phyloP scores from a whole-genome alignment of 2,329 filamentous ascomycete species.

The Aureobasidium vineae region DNA sequence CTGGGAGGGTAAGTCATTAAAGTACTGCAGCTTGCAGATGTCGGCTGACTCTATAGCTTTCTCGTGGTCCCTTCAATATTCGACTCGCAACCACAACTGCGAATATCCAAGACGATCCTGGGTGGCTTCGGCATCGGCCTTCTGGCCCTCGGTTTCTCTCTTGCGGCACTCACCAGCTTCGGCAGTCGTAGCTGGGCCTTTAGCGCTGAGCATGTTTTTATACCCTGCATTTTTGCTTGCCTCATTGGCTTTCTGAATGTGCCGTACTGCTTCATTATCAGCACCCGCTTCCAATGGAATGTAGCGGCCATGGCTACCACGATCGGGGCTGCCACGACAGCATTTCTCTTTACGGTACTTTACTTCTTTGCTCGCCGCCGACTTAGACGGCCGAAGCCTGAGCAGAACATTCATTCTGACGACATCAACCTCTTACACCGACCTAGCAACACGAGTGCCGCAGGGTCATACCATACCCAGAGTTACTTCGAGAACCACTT shows the following conservation, averaged over 20 bases:
- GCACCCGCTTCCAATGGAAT: slow-evolving; percentile 44
- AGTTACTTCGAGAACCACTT: slow-evolving; percentile 48
- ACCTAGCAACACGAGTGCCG: slow-evolving; percentile 26
- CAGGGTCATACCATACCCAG: slow-evolving; percentile 37
- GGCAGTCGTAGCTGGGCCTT: slow-evolving; percentile 46
- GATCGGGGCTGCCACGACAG: slow-evolving; percentile 43
- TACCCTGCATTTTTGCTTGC: slow-evolving; percentile 47
- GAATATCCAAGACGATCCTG: slow-evolving; percentile 43
- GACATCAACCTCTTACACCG: slow-evolving; percentile 25
- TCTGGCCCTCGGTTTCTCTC: slow-evolving; percentile 49
- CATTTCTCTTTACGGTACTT: slow-evolving; percentile 45
- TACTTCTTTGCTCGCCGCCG: slow-evolving; percentile 45
- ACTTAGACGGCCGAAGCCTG: slow-evolving; percentile 15
- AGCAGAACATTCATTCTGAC: slow-evolving; percentile 35
- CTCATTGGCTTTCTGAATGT: slow-evolving; percentile 50
- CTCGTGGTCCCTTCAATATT: slow-evolving; percentile 52
- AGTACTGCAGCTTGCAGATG: not conserved
- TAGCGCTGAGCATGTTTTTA: slow-evolving; percentile 50
- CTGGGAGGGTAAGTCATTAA: slow-evolving; percentile 45
- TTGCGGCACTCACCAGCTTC: slow-evolving; percentile 50
- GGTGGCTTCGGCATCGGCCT: slow-evolving; percentile 50
- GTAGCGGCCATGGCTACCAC: slow-evolving; percentile 47
- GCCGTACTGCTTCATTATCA: slow-evolving; percentile 49
- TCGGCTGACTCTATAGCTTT: slow-evolving; percentile 41
- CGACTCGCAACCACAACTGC: slow-evolving; percentile 39